Base-by-base conservation (phyloP, 805 yeast species). In the Lipomyces mesembrius region DNA sequence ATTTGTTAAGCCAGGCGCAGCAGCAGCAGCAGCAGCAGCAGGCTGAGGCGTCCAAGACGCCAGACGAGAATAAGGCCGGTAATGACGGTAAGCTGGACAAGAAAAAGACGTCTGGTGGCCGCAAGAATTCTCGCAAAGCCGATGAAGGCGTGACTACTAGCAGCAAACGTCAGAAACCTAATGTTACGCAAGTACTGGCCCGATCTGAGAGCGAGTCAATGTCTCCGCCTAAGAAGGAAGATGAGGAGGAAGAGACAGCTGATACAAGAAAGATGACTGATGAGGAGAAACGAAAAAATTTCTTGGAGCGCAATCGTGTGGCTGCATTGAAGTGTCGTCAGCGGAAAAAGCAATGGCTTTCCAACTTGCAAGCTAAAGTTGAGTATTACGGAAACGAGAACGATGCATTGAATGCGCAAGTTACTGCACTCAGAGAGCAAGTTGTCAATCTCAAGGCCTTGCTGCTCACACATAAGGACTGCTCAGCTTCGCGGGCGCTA, bases 291-390 rank as follows among this genome's bases (percentile, higher is more conserved):
- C 84, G 93, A 70, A 87, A 83, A 76, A 88, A 82, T 75, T 94
- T 86, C 74, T 78, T 95, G 71, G 99, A 95, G 76, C 83, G 98
- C 70, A 95, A 95, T 77, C 83, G 99, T 65, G 86, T 95, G 9
- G 99, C 99, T 0, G 99, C 99, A 0, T 87, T 95, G 29, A 93
- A 92, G 76, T 95, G 98, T 81, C 85, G 99, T 67, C 96, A 91
- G 78, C 85, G 98, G 65, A 95, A 95, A 82, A 95, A 95, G 80
- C 92, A 91, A 76, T 88, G 89, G 82, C 85, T 92, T 43, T 87
- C 85, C 65, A 89, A 88, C 72, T 88, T 95, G 85, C 96, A 92
- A 76, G 86, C 83, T 58, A 96, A 92, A 75, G 82, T 92, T 62
- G 83, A 86, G 56, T 87, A 85, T 73, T 91, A 87, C 75, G 83